A percentile compares a stretch with the other conserved stretches of the same genome.
These are phyloP conservation scores for Starmerella bombi DNA, from an alignment of 805 yeast genomes.

Conservation along the genomic window DNA sequence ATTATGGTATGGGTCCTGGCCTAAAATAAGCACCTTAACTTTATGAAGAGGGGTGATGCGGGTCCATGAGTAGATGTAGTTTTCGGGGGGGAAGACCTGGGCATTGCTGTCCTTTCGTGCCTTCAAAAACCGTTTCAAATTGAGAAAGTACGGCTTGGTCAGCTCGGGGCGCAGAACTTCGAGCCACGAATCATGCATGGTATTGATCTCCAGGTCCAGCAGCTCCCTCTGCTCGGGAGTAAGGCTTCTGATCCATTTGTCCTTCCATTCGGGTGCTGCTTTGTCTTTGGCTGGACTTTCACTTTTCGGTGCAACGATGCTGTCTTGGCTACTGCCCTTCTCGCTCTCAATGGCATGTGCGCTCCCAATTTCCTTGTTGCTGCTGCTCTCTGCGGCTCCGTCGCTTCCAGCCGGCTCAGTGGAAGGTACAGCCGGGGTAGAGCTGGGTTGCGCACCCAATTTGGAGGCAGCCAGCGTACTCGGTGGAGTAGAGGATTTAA, in stretches of 20 bases:
- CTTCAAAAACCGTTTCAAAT: slow-evolving; percentile 50
- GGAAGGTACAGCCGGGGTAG: too few relatives aligned
- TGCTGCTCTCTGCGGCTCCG: too few relatives aligned
- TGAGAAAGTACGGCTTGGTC: slow-evolving; percentile 70
- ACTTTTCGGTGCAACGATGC: too few relatives aligned
- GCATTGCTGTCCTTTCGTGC: slow-evolving; percentile 35
- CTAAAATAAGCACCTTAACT: slow-evolving; percentile 69
- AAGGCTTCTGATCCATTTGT: slow-evolving; percentile 38
- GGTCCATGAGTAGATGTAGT: slow-evolving; percentile 84
- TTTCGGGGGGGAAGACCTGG: slow-evolving; percentile 63
- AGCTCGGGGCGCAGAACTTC: slow-evolving; percentile 52
- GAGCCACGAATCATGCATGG: slow-evolving; percentile 72
- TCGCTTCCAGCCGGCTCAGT: too few relatives aligned
- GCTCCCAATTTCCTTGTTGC: too few relatives aligned
- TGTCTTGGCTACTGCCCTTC: too few relatives aligned
- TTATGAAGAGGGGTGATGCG: slow-evolving; percentile 61
- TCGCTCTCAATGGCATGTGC: too few relatives aligned
- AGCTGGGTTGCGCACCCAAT: too few relatives aligned
- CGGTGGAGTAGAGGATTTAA: too few relatives aligned
- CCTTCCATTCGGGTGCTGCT: slow-evolving; percentile 30
- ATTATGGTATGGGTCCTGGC: slow-evolving; percentile 96
- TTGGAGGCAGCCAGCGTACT: too few relatives aligned
- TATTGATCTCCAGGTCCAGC: slow-evolving; percentile 50
- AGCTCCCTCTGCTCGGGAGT: slow-evolving; percentile 38
- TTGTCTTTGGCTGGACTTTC: too few relatives aligned